These are phyloP conservation scores for Xylaria sp. DNA, from an alignment of 2,329 filamentous ascomycete genomes.

Conservation along the genomic window DNA sequence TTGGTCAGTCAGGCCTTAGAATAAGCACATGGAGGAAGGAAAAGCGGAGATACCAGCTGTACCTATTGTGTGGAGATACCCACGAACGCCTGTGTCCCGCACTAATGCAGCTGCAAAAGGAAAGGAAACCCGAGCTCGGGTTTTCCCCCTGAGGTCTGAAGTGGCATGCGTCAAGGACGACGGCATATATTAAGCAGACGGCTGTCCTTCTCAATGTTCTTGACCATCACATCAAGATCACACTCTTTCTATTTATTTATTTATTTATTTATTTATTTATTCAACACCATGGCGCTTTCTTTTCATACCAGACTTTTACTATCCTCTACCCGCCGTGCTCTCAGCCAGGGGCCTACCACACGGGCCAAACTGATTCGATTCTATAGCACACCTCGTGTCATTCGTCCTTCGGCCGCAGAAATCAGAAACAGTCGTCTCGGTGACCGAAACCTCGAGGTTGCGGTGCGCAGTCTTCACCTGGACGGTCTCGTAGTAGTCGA, in stretches of 20 bases:
- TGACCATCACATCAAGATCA: background rate
- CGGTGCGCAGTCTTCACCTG: slow-evolving; percentile 52
- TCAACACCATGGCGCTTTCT: background rate
- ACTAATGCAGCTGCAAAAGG: background rate
- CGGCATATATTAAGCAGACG: slow-evolving; percentile 11
- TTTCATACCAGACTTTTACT: background rate
- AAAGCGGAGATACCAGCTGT: background rate
- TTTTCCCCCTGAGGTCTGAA: slow-evolving; percentile 17
- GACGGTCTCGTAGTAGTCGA: slow-evolving; percentile 62
- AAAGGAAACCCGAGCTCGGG: slow-evolving; percentile 37
- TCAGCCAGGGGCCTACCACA: background rate
- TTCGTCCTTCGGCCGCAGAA: slow-evolving; percentile 38
- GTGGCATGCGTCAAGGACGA: background rate
- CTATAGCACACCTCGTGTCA: background rate
- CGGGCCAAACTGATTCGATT: background rate
- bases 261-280: background rate
- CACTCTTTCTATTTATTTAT: background rate
- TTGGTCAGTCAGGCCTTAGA: background rate
- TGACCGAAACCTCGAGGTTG: slow-evolving; percentile 57
- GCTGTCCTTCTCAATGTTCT: slow-evolving; percentile 10
- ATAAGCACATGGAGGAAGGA: background rate
- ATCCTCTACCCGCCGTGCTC: background rate
- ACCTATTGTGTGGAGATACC: background rate
- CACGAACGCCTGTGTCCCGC: background rate
- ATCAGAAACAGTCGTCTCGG: slow-evolving; percentile 42